Percentiles rank a stretch among this genome's conserved stretches.
Conservation (phyloP, 441 rosid species). For the Gossypium trilobum region DNA sequence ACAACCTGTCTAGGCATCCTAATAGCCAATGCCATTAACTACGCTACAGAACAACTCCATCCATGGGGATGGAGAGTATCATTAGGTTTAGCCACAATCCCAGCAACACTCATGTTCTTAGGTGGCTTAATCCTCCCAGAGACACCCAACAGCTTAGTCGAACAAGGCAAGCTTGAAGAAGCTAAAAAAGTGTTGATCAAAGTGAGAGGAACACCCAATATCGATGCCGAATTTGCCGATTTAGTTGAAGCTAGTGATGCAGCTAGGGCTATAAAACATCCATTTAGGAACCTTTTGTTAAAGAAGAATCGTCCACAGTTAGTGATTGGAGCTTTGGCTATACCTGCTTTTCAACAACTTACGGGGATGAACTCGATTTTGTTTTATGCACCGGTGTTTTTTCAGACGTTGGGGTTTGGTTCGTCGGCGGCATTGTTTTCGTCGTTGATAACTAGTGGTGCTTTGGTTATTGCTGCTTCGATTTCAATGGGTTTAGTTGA, state of each 20-base stretch:
- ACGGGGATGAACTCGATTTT: slow-evolving; percentile 83
- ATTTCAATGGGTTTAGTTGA: slow-evolving; percentile 68
- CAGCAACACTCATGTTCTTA: slow-evolving; percentile 62
- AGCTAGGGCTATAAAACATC: slow-evolving; percentile 54
- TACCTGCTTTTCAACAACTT: slow-evolving; percentile 78
- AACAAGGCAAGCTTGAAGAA: slow-evolving; percentile 59
- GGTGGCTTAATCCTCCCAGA: slow-evolving; percentile 67
- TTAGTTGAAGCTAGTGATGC: slow-evolving; percentile 71
- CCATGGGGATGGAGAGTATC: slow-evolving; percentile 93
- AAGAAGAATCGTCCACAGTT: slow-evolving; percentile 68
- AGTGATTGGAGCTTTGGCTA: slow-evolving; percentile 59
- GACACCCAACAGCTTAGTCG: slow-evolving; percentile 83
- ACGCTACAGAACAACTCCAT: slow-evolving; percentile 52
- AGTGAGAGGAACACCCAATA: slow-evolving; percentile 55
- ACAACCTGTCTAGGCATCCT: slow-evolving; percentile 72
- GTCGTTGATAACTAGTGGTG: slow-evolving; percentile 47
- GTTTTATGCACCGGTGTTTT: slow-evolving; percentile 80
- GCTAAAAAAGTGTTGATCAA: slow-evolving; percentile 53
- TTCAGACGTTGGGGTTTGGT: slow-evolving; percentile 78
- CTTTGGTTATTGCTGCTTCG: slow-evolving; percentile 44
- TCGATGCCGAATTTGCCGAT: slow-evolving; percentile 73
- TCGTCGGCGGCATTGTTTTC: slow-evolving; percentile 51
- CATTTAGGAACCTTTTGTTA: slow-evolving; percentile 55
- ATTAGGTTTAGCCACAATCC: slow-evolving; percentile 64
- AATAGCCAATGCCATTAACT: slow-evolving; percentile 58